phyloP scores from a whole-genome alignment of 331 rosid species.

The Saraca asoca region DNA sequence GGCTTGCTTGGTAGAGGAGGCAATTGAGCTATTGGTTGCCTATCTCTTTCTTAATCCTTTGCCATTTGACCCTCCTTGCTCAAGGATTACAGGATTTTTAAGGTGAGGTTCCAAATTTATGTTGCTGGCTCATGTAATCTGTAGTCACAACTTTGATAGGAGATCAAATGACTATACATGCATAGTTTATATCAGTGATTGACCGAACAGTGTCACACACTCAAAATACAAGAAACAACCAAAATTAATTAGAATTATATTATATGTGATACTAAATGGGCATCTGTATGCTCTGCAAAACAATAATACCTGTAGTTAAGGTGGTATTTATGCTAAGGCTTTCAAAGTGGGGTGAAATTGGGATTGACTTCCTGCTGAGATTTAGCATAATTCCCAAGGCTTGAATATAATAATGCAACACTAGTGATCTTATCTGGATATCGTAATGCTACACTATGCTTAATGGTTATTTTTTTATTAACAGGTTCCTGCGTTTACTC shows the following conservation, averaged over 20 bases:
- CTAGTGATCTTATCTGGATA: slow-evolving; percentile 23
- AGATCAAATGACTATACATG: slow-evolving; percentile 24
- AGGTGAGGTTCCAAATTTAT: slow-evolving; percentile 53
- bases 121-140: slow-evolving; percentile 19
- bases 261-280: background rate
- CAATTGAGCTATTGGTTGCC: slow-evolving; percentile 88
- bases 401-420: slow-evolving; percentile 16
- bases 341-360: slow-evolving; percentile 3
- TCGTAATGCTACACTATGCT: slow-evolving; percentile 8
- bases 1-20: slow-evolving; percentile 89
- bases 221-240: background rate
- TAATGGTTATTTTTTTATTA: slow-evolving; percentile 27
- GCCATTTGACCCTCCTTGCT: slow-evolving; percentile 75
- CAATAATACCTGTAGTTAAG: background rate
- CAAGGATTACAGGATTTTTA: slow-evolving; percentile 83
- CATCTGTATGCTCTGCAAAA: background rate
- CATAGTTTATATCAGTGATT: background rate
- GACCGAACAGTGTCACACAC: background rate
- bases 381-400: background rate
- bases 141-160: slow-evolving; percentile 15
- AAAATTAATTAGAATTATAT: background rate
- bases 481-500: slow-evolving; percentile 79
- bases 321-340: background rate
- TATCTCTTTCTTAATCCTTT: slow-evolving; percentile 75
- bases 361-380: slow-evolving; percentile 2